Evolutionary conservation across 2,329 filamentous ascomycete species (phyloP).

Genomic region (Cryphonectria naterciae): DNA sequence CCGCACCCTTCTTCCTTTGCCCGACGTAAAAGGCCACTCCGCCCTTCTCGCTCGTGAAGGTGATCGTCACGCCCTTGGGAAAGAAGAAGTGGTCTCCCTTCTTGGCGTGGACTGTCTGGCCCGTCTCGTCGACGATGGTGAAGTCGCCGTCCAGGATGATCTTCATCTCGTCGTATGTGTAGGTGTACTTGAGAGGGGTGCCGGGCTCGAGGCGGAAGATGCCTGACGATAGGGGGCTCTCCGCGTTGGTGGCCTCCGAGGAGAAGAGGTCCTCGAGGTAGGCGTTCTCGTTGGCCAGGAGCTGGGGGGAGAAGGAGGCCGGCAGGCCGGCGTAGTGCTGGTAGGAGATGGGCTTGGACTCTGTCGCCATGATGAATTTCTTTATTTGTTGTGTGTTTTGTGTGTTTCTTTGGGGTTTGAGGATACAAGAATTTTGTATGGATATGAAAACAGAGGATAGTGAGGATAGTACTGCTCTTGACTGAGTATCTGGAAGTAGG

Average conservation of each 20-base stretch:
- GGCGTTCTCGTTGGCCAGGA: slow-evolving; percentile 70
- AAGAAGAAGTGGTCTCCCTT: slow-evolving; percentile 72
- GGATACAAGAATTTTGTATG: too few species aligned
- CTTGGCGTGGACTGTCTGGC: slow-evolving; percentile 60
- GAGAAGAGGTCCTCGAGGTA: slow-evolving; percentile 66
- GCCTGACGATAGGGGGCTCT: slow-evolving; percentile 64
- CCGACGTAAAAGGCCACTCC: slow-evolving; percentile 63
- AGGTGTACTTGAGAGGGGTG: slow-evolving; percentile 68
- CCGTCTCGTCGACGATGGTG: slow-evolving; percentile 64
- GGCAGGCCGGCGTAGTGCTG: slow-evolving; percentile 15
- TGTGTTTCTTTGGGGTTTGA: neutral
- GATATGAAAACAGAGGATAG: too few species aligned
- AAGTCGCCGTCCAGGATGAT: slow-evolving; percentile 72
- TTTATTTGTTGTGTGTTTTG: neutral
- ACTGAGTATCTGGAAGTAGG: too few species aligned
- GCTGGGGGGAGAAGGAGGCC: slow-evolving; percentile 59
- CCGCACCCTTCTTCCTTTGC: slow-evolving; percentile 42
- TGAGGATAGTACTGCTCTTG: too few species aligned
- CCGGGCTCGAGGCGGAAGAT: slow-evolving; percentile 72
- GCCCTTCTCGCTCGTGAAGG: slow-evolving; percentile 64
- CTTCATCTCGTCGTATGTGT: slow-evolving; percentile 72
- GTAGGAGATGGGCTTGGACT: slow-evolving; percentile 19
- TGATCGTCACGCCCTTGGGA: slow-evolving; percentile 67
- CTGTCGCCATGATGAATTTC: neutral
- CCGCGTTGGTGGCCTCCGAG: slow-evolving; percentile 57